Conservation (phyloP, 495 filamentous ascomycete genomes). For the Aspergillus homomorphus region DNA sequence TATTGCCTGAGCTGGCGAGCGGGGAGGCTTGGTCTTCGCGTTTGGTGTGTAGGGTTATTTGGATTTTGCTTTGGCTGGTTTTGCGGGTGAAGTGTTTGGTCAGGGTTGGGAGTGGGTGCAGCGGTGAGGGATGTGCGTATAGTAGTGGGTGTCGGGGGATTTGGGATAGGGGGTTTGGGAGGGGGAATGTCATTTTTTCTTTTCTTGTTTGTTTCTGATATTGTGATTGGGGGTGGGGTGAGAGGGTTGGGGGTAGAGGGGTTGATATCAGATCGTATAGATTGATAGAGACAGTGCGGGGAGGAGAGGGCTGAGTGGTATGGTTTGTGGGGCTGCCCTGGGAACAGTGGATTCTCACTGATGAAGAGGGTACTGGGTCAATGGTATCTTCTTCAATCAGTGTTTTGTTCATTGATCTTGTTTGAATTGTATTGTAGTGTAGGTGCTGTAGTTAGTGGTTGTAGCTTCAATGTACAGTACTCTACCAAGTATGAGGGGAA, state of each 20-base stretch:
- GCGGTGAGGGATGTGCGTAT: conserved; percentile 33
- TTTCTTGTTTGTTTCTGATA: too few relatives aligned
- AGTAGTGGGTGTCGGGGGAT: conserved; percentile 33
- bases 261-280: not conserved
- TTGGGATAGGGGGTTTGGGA: conserved; percentile 29
- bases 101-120: conserved; percentile 30
- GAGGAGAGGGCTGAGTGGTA: too few relatives aligned
- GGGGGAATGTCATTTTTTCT: conserved; percentile 10
- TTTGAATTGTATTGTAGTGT: too few relatives aligned
- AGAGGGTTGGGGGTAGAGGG: not conserved
- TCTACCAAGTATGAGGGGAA: too few relatives aligned
- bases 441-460: too few relatives aligned
- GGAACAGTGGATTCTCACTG: too few relatives aligned
- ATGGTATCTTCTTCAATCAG: too few relatives aligned
- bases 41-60: conserved; percentile 34
- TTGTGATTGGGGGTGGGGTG: not conserved
- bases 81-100: conserved; percentile 11
- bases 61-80: conserved; percentile 12
- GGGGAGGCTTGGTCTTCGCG: conserved; percentile 41
- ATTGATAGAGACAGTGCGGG: too few relatives aligned
- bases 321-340: too few relatives aligned
- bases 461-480: too few relatives aligned
- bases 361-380: too few relatives aligned
- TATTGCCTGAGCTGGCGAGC: conserved; percentile 39
- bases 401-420: too few relatives aligned